Percentiles rank a stretch among this genome's conserved stretches.
Evolutionary conservation across 2,329 filamentous ascomycete species (phyloP).

Genomic region (Curvularia eragrostidis): DNA sequence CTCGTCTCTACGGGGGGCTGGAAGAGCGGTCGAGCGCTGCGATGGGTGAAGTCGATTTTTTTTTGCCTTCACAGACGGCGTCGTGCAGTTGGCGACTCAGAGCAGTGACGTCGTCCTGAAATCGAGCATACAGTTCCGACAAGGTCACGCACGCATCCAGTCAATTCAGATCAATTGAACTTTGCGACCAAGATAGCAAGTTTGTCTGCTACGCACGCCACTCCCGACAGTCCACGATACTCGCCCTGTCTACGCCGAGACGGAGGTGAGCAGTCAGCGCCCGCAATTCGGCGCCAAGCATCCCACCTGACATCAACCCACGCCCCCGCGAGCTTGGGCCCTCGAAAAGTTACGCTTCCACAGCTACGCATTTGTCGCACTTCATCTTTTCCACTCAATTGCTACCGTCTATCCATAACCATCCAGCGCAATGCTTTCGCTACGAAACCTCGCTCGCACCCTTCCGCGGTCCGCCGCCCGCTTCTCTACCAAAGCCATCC

Average conservation of each 20-base stretch:
- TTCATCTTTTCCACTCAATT: conserved; percentile 7
- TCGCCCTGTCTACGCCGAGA: not conserved
- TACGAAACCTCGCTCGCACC: conserved; percentile 54
- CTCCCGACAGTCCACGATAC: not conserved
- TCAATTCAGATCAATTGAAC: not conserved
- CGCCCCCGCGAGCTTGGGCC: conserved; percentile 20
- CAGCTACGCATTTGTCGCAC: conserved; percentile 13
- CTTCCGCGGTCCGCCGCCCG: conserved; percentile 54
- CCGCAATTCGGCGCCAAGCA: conserved; percentile 19
- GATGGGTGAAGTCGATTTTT: conserved; percentile 6
- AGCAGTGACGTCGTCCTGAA: conserved; percentile 18
- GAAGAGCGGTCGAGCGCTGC: conserved; percentile 4
- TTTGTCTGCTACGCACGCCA: not conserved
- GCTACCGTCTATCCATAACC: conserved; percentile 1
- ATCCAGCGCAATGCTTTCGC: conserved; percentile 51
- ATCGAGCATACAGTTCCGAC: not conserved
- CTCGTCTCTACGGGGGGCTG: not conserved
- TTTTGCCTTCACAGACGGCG: conserved; percentile 17
- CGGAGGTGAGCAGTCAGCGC: conserved; percentile 15
- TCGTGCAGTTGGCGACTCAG: conserved; percentile 14
- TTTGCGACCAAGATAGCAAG: not conserved
- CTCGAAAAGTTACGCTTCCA: conserved; percentile 32
- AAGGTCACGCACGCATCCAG: too few species aligned
- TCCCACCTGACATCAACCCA: conserved; percentile 25
- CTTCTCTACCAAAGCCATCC: conserved; percentile 48